These are phyloP conservation scores for Berberis vulgaris DNA, from an alignment of 164 flowering plant species.

Conservation along the genomic window DNA sequence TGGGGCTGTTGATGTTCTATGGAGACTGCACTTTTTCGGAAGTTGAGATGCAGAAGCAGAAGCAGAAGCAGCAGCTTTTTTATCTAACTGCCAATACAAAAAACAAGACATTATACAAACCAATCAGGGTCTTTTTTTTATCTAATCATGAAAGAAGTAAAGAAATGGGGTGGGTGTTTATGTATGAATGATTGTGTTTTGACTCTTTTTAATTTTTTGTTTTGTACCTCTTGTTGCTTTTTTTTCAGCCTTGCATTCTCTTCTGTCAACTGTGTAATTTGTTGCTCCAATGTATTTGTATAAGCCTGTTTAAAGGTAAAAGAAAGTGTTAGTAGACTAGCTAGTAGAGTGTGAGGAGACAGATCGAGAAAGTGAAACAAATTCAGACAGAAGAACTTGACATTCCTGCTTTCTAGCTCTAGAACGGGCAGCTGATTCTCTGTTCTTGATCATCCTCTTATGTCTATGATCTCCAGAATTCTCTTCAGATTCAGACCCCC, in stretches of 20 bases:
- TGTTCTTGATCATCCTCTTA: slow-evolving; percentile 62
- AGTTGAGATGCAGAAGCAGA: slow-evolving; percentile 28
- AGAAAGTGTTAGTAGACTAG: background rate
- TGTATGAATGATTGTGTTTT: background rate
- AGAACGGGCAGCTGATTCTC: slow-evolving; percentile 75
- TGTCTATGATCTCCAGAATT: slow-evolving; percentile 28
- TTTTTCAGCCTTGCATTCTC: slow-evolving; percentile 57
- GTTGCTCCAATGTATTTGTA: slow-evolving; percentile 48
- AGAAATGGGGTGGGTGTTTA: background rate
- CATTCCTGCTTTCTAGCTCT: slow-evolving; percentile 62
- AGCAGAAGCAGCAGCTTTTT: slow-evolving; percentile 22
- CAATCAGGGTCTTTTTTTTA: background rate
- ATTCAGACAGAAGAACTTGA: slow-evolving; percentile 2
- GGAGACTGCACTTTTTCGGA: slow-evolving; percentile 27
- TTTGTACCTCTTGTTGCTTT: slow-evolving; percentile 29
- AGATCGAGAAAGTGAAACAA: background rate
- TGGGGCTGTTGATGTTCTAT: slow-evolving; percentile 49
- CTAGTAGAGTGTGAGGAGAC: background rate
- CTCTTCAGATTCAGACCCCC: slow-evolving; percentile 20
- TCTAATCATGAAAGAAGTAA: background rate
- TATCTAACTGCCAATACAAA: slow-evolving; percentile 15
- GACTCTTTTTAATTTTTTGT: too few relatives aligned
- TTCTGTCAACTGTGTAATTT: slow-evolving; percentile 35
- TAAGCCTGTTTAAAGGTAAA: slow-evolving; percentile 40
- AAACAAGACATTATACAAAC: background rate